Percentiles rank a stretch among this genome's conserved stretches.
These are phyloP conservation scores for Hyaloraphidium curvatum DNA, from an alignment of 192 early-diverging fungal species.

Conservation along the genomic window DNA sequence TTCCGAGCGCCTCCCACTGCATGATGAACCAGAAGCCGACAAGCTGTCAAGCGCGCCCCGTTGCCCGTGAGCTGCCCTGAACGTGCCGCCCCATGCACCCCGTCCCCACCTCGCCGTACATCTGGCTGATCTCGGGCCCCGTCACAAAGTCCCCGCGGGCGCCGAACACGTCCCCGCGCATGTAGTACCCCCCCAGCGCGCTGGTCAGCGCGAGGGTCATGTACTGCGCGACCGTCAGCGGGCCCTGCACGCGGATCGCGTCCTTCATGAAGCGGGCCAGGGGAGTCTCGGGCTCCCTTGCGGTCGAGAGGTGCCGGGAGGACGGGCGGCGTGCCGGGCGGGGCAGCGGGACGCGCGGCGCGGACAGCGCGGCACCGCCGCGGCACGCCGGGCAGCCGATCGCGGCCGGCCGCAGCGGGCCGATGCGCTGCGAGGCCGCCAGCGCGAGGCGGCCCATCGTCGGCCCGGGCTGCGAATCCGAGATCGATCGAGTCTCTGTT, in stretches of 20 bases:
- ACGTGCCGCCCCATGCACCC: too few relatives aligned
- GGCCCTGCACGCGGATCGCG: slow-evolving; percentile 19
- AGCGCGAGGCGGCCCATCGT: too few relatives aligned
- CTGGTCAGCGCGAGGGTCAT: slow-evolving; percentile 76
- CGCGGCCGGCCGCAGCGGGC: too few relatives aligned
- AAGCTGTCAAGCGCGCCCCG: slow-evolving; percentile 25
- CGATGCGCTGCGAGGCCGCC: too few relatives aligned
- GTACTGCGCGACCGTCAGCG: slow-evolving; percentile 63
- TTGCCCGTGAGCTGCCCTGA: too few relatives aligned
- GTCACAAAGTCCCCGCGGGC: slow-evolving; percentile 82
- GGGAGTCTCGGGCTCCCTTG: neutral
- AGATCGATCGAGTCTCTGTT: too few relatives aligned
- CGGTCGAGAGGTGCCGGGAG: neutral
- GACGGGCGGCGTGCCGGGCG: neutral
- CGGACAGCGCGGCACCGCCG: too few relatives aligned
- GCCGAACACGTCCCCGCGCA: slow-evolving; percentile 78
- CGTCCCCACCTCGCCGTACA: slow-evolving; percentile 85
- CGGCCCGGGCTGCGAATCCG: too few relatives aligned
- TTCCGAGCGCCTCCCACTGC: slow-evolving; percentile 55
- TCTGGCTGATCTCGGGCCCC: slow-evolving; percentile 91
- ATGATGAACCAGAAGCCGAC: slow-evolving; percentile 75
- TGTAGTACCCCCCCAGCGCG: slow-evolving; percentile 86
- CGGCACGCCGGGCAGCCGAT: too few relatives aligned
- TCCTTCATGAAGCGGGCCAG: neutral
- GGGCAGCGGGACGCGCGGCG: too few relatives aligned